Evolutionary conservation across 257 asterid genomes (phyloP).

Genomic region (Linderniella brevidens): DNA sequence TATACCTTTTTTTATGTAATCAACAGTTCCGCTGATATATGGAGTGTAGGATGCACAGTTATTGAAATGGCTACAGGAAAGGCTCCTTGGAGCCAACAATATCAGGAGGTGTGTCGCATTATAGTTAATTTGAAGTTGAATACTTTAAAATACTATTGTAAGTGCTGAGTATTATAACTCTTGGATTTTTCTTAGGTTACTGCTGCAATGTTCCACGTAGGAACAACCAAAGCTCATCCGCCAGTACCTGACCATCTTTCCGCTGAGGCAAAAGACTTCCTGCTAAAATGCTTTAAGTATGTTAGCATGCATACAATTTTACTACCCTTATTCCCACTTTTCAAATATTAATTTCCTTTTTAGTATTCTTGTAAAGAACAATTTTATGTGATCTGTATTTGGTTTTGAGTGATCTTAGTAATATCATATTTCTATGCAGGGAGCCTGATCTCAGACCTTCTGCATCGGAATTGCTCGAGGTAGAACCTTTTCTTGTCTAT

Average conservation of each 20-base stretch:
- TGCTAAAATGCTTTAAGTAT: slow-evolving; percentile 74
- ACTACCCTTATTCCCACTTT: not conserved
- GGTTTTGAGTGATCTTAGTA: slow-evolving; percentile 9
- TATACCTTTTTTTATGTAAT: slow-evolving; percentile 2
- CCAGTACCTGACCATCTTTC: slow-evolving; percentile 99
- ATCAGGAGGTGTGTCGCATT: slow-evolving; percentile 38
- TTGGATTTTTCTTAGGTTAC: slow-evolving; percentile 30
- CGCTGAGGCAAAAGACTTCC: slow-evolving; percentile 71
- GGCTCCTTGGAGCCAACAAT: slow-evolving; percentile 99
- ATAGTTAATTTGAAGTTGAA: too few relatives aligned
- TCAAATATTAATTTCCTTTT: slow-evolving; percentile 6
- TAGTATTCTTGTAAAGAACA: too few relatives aligned
- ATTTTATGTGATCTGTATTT: too few relatives aligned
- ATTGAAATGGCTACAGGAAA: slow-evolving; percentile 99
- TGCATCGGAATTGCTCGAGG: slow-evolving; percentile 88
- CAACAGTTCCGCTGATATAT: slow-evolving; percentile 90
- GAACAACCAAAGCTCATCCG: slow-evolving; percentile 98
- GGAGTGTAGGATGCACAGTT: slow-evolving; percentile 99
- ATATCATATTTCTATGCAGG: slow-evolving; percentile 29
- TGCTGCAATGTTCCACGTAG: slow-evolving; percentile 95
- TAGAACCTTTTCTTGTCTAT: slow-evolving; percentile 8
- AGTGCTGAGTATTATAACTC: slow-evolving; percentile 3
- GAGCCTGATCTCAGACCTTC: slow-evolving; percentile 75
- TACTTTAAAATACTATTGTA: too few relatives aligned
- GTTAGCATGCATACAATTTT: slow-evolving; percentile 5